Base-by-base conservation (phyloP, 257 asterid species). In the Nicotiana tomentosiformis region DNA sequence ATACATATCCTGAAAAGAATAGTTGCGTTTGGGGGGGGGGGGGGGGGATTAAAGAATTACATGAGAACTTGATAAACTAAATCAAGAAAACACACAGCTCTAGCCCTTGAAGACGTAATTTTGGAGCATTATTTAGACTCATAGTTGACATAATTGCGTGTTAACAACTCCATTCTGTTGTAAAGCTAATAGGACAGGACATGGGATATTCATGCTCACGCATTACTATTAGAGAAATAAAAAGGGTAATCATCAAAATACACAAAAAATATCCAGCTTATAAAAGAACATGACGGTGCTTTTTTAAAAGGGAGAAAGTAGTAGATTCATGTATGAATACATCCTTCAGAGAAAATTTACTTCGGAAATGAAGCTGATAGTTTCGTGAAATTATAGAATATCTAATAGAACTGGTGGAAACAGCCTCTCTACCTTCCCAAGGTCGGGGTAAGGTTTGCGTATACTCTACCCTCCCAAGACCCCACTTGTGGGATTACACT, bases 1-100 rank as follows among this genome's bases (percentile, higher is more conserved):
- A 87, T 96, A 96, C 99, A 96, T 94, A 88, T 96, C 99, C 99
- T 96, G 95, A 76, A 30, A 83, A 83, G 35, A 26, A 81, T 32
- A 66, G 26, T 72, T 14, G 51, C 11, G 2, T 39, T 37, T 35
- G 39, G 39, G 39, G n/a, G 14, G 56, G 1, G 7, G 1, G 7
- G 26, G 32, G 18, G 14, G 7, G 18, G 64, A 53, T 18, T 30
- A 33, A 66, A 46, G 55, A 65, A 29, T 81, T 18, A 26, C 62
- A 32, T 81, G 65, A 66, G 66, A 43, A 53, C 39, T 80, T 80
- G 35, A 43, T 66, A 62, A 64, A 80, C 64, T 23, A 62, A 62
- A 74, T 74, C 57, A 39, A 79, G 29, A 62, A 35, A 79, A 15
- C 76, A 80, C 4, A 61, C 58, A 37, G 11, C 74, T 46, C 78